These are phyloP conservation scores for Teratosphaeria destructans DNA, from an alignment of 2,329 filamentous ascomycete genomes.

Conservation along the genomic window DNA sequence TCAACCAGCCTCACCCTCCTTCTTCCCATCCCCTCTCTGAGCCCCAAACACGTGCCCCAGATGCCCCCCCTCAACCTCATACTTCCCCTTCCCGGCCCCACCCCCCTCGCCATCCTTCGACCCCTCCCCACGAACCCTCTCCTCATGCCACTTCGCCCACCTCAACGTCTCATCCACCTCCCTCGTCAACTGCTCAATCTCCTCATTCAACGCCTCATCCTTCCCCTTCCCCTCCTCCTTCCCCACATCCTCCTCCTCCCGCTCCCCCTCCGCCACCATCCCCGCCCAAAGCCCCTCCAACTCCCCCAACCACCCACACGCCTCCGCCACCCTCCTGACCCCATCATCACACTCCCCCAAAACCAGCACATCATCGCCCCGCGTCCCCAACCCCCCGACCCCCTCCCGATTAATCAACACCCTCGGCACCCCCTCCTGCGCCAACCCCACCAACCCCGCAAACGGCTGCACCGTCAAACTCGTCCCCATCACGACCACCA, in stretches of 20 bases:
- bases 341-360: constrained; percentile 77
- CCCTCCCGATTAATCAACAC: constrained; percentile 78
- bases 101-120: background rate
- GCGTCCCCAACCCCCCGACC: constrained; percentile 67
- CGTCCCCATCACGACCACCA: constrained; percentile 80
- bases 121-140: constrained; percentile 21
- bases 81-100: background rate
- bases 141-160: constrained; percentile 36
- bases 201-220: constrained; percentile 48
- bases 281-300: constrained; percentile 65
- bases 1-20: too few species aligned
- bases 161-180: constrained; percentile 48
- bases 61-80: background rate
- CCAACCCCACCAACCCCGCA: constrained; percentile 62
- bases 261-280: constrained; percentile 42
- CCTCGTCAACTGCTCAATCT: constrained; percentile 47
- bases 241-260: constrained; percentile 28
- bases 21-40: background rate
- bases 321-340: constrained; percentile 65
- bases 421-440: constrained; percentile 54
- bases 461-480: constrained; percentile 85
- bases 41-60: background rate
- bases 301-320: constrained; percentile 77
- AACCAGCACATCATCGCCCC: constrained; percentile 73
- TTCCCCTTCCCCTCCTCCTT: constrained; percentile 22